These are phyloP conservation scores for Russula griseocarnosa DNA, from an alignment of 768 basidiomycete species.

Conservation along the genomic window DNA sequence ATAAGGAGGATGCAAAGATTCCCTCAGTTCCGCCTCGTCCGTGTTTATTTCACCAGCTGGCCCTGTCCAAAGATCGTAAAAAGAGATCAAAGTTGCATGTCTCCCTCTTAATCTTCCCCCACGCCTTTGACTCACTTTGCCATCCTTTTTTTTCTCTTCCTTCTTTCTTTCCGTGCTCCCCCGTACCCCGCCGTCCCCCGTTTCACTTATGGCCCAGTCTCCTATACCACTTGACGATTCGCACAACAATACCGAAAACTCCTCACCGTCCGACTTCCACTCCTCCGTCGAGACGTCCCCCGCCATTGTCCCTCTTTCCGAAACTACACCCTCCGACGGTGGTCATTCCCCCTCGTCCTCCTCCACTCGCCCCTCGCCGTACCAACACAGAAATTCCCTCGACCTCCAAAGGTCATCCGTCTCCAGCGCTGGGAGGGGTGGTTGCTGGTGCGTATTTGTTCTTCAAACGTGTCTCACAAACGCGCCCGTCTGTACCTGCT, in stretches of 20 bases:
- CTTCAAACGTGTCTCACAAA: not conserved
- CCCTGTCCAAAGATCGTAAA: conserved; percentile 26
- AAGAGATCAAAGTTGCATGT: conserved; percentile 27
- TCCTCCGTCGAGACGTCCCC: conserved; percentile 27
- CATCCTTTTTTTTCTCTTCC: conserved; percentile 12
- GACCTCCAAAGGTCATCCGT: conserved; percentile 24
- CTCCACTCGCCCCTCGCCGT: conserved; percentile 14
- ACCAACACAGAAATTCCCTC: conserved; percentile 23
- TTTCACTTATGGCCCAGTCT: conserved; percentile 19
- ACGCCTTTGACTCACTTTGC: conserved; percentile 1
- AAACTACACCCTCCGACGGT: conserved; percentile 18
- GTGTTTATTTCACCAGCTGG: conserved; percentile 24
- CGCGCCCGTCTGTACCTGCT: conserved; percentile 1
- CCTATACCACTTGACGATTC: conserved; percentile 23
- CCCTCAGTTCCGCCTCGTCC: conserved; percentile 21
- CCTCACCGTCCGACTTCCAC: conserved; percentile 27
- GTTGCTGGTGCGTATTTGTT: conserved; percentile 25
- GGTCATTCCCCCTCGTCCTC: conserved; percentile 20
- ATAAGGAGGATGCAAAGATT: conserved; percentile 17
- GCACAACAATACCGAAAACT: conserved; percentile 21
- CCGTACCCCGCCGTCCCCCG: not conserved
- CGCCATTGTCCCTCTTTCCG: conserved; percentile 20
- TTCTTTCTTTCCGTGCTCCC: not conserved
- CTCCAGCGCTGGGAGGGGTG: conserved; percentile 26
- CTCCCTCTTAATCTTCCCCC: conserved; percentile 26